Evolutionary conservation across 768 basidiomycete genomes (phyloP).

Genomic region (Pisolithus marmoratus): DNA sequence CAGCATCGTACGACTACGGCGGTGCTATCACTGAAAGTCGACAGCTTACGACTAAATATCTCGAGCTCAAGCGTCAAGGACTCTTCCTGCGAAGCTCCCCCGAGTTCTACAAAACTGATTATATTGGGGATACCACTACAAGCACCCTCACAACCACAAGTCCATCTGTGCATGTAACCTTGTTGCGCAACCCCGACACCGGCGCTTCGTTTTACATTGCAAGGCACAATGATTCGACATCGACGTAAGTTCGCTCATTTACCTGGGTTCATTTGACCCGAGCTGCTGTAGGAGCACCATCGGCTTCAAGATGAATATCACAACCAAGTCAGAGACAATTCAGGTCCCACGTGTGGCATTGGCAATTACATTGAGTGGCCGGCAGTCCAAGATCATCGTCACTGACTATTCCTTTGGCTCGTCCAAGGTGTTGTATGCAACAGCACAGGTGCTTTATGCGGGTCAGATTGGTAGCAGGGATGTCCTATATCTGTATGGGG

Average conservation of each 20-base stretch:
- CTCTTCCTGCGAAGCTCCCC: constrained; percentile 75
- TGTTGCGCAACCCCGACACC: constrained; percentile 65
- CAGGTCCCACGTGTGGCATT: constrained; percentile 51
- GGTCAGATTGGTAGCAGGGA: constrained; percentile 57
- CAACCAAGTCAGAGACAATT: constrained; percentile 45
- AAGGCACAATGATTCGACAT: constrained; percentile 62
- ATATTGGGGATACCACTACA: constrained; percentile 57
- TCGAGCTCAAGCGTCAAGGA: constrained; percentile 73
- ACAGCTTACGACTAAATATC: constrained; percentile 59
- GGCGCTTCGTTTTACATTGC: constrained; percentile 62
- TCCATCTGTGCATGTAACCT: constrained; percentile 49
- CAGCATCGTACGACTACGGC: constrained; percentile 79
- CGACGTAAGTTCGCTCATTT: constrained; percentile 41
- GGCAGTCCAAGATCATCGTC: constrained; percentile 69
- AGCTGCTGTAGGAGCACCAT: constrained; percentile 17
- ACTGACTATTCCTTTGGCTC: constrained; percentile 70
- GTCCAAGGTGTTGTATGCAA: constrained; percentile 60
- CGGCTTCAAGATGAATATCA: constrained; percentile 57
- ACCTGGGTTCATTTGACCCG: background rate
- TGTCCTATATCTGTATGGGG: constrained; percentile 58
- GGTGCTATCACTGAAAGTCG: constrained; percentile 64
- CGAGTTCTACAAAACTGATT: constrained; percentile 75
- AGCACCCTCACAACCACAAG: constrained; percentile 41
- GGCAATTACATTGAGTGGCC: constrained; percentile 55
- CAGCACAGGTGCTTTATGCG: constrained; percentile 67